Evolutionary conservation across 2,329 filamentous ascomycete species (phyloP).

Genomic region (Aspergillus flavus): DNA sequence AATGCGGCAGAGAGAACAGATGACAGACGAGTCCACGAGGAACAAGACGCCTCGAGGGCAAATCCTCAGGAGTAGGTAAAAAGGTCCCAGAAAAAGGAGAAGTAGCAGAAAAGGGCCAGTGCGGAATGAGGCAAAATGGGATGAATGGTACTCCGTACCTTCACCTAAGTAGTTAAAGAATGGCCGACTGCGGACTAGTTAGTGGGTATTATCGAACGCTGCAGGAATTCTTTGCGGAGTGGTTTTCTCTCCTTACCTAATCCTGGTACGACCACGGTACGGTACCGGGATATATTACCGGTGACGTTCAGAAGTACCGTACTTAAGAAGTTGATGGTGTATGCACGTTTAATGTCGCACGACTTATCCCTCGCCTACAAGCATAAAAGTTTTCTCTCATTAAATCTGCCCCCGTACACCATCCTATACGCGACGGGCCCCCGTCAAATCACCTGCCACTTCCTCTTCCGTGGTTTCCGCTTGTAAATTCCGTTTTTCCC

Average conservation of each 20-base stretch:
- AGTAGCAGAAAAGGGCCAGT: background rate
- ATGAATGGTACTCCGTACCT: background rate
- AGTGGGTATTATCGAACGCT: background rate
- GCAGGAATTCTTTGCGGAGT: conserved; percentile 7
- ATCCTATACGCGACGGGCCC: background rate
- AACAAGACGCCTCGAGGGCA: background rate
- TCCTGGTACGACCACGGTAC: background rate
- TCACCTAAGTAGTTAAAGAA: background rate
- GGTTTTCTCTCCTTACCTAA: background rate
- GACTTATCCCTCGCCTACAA: background rate
- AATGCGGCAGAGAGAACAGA: conserved; percentile 1
- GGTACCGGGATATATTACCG: background rate
- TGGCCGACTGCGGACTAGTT: background rate
- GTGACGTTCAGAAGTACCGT: background rate
- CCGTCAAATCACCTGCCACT: background rate
- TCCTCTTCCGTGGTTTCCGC: background rate
- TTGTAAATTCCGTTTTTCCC: background rate
- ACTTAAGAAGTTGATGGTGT: background rate
- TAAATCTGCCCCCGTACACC: background rate
- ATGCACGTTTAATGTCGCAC: background rate
- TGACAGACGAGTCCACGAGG: conserved; percentile 2
- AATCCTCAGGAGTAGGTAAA: background rate
- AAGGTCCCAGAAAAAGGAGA: background rate
- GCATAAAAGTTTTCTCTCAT: too few relatives aligned
- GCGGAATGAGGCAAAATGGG: conserved; percentile 1